Conservation (phyloP, 257 asterid species). For the Fraxinus excelsior region DNA sequence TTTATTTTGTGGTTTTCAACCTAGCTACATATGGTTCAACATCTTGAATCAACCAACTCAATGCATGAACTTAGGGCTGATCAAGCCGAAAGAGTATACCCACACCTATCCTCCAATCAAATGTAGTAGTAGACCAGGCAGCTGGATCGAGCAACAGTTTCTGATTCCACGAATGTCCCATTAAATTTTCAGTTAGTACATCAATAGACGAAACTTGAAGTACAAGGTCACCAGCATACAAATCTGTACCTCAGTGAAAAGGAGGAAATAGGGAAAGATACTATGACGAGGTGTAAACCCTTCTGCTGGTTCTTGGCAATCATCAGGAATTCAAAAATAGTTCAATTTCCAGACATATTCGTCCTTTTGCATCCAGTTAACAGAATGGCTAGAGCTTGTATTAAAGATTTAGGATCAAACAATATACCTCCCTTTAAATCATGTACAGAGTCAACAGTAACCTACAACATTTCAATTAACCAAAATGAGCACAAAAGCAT, state of each 20-base stretch:
- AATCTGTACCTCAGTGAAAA: conserved; percentile 18
- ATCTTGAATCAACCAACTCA: neutral
- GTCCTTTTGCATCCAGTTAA: conserved; percentile 31
- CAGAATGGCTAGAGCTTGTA: conserved; percentile 60
- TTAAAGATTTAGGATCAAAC: conserved; percentile 74
- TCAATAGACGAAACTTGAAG: neutral
- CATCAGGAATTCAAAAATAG: conserved; percentile 2
- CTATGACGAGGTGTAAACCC: neutral
- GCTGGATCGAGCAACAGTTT: too few relatives aligned
- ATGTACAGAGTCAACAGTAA: conserved; percentile 65
- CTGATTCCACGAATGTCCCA: too few relatives aligned
- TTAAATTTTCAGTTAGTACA: too few relatives aligned
- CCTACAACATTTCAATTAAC: conserved; percentile 44
- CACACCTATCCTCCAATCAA: neutral
- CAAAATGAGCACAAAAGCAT: conserved; percentile 12
- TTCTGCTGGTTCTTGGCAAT: conserved; percentile 3
- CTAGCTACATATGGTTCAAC: neutral
- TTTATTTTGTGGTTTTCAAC: neutral
- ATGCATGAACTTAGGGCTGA: neutral
- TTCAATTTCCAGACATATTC: conserved; percentile 25
- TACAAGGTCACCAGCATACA: neutral
- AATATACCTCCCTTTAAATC: conserved; percentile 66
- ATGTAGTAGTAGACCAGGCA: neutral
- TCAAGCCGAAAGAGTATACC: neutral
- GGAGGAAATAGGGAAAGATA: conserved; percentile 6